Percentiles rank a stretch among this genome's conserved stretches.
phyloP scores from a whole-genome alignment of 2,329 filamentous ascomycete species.

The Rachicladosporium sp. region DNA sequence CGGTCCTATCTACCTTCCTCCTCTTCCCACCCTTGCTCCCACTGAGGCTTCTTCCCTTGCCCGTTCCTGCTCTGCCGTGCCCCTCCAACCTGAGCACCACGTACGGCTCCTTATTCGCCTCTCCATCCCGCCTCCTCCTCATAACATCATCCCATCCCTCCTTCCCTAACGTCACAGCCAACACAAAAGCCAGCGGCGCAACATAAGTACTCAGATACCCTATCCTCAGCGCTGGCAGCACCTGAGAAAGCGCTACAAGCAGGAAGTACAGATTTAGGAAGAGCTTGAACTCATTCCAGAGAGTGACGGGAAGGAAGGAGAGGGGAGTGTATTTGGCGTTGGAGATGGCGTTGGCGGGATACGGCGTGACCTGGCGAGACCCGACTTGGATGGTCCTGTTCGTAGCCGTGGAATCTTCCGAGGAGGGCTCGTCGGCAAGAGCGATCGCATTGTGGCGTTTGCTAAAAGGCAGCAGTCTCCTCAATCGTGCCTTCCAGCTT shows the following conservation, averaged over 20 bases:
- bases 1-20: slow-evolving; percentile 27
- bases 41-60: slow-evolving; percentile 10
- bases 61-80: slow-evolving; percentile 15
- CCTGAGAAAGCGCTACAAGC: slow-evolving; percentile 84
- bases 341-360: slow-evolving; percentile 81
- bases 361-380: slow-evolving; percentile 25
- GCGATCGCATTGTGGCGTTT: too few relatives aligned
- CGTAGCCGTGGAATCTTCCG: too few relatives aligned
- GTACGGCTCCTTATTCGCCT: slow-evolving; percentile 89
- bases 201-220: slow-evolving; percentile 93
- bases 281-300: slow-evolving; percentile 99
- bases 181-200: slow-evolving; percentile 80
- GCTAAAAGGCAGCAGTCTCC: too few relatives aligned
- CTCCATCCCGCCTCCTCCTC: slow-evolving; percentile 71
- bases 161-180: slow-evolving; percentile 85
- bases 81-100: slow-evolving; percentile 46
- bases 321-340: slow-evolving; percentile 96
- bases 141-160: slow-evolving; percentile 91
- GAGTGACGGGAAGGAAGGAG: slow-evolving; percentile 83
- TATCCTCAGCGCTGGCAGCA: slow-evolving; percentile 78
- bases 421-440: too few relatives aligned
- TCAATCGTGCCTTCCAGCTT: slow-evolving; percentile 5
- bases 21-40: slow-evolving; percentile 23
- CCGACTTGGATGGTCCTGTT: too few relatives aligned
- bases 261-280: slow-evolving; percentile 99